Base-by-base conservation (phyloP, 106 monocot genomes). In the Allium sativum region DNA sequence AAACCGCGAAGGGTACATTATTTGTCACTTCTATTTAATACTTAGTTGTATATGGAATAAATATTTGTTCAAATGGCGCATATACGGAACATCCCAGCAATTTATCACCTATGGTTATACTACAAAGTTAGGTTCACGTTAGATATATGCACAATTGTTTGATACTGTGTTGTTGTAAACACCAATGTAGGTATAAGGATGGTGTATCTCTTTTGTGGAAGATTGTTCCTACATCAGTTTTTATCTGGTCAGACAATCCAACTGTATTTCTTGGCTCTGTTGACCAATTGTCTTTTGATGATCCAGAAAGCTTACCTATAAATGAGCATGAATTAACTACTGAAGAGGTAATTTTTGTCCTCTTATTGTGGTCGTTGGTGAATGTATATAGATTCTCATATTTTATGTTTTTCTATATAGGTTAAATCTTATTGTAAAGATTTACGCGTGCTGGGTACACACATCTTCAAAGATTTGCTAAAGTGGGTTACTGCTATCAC, bases 401-500 rank as follows among this genome's bases (percentile, higher is more conserved):
- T n/a, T n/a, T n/a, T n/a, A n/a, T n/a, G n/a, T n/a, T n/a, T n/a
- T n/a, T n/a, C n/a, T n/a, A n/a, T n/a, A n/a, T n/a, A n/a, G n/a
- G n/a, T n/a, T n/a, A n/a, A n/a, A n/a, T n/a, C n/a, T n/a, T n/a
- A n/a, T n/a, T 96, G 95, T 48, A 87, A 79, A 52, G 95, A 96
- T 76, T 64, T 96, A 60, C 75, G 65, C 73, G 75, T 96, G 40
- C 71, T 95, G 58, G 90, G 87, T 52, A 90, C 82, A 58, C 84
- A 90, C 55, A 82, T 87, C 79, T 96, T 96, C 71, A 96, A 90
- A 62, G 84, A 90, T 78, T 79, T 96, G 18, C 70, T 96, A 63
- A 90, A 70, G 95, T 96, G 74, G 67, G 75, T 55, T 16, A 1
- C 31, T 48, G 20, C 21, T 13, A 13, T 14, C 48, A 12, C 10